Percentiles rank a stretch among this genome's conserved stretches.
phyloP scores from a whole-genome alignment of 139 green algal genomes.

The Picochlorum costavermella region DNA sequence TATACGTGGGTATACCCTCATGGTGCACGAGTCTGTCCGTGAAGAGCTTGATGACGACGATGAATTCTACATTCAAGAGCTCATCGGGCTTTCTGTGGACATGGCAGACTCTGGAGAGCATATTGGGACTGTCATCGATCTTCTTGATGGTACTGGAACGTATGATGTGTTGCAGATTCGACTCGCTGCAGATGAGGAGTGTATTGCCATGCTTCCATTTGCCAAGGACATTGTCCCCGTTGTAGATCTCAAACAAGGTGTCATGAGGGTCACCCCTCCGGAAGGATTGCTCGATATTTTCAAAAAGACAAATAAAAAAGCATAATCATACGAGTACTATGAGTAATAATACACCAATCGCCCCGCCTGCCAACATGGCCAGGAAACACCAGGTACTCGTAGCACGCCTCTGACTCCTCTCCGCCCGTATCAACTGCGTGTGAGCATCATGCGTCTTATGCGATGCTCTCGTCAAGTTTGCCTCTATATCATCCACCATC shows the following conservation, averaged over 20 bases:
- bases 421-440: slow-evolving; percentile 37
- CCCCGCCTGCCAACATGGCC: slow-evolving; percentile 20
- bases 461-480: slow-evolving; percentile 42
- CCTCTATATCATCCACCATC: slow-evolving; percentile 54
- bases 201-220: slow-evolving; percentile 30
- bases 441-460: slow-evolving; percentile 35
- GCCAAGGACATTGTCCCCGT: slow-evolving; percentile 36
- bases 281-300: slow-evolving; percentile 28
- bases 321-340: slow-evolving; percentile 24
- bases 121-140: slow-evolving; percentile 27
- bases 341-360: slow-evolving; percentile 39
- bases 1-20: slow-evolving; percentile 26
- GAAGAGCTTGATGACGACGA: slow-evolving; percentile 35
- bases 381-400: slow-evolving; percentile 41
- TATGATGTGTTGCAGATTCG: slow-evolving; percentile 36
- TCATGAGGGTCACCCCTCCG: slow-evolving; percentile 25
- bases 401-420: slow-evolving; percentile 38
- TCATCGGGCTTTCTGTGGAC: slow-evolving; percentile 27
- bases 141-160: slow-evolving; percentile 41
- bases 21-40: slow-evolving; percentile 22
- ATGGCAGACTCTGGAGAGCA: slow-evolving; percentile 15
- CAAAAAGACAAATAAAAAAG: background rate
- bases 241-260: slow-evolving; percentile 19
- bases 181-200: slow-evolving; percentile 3
- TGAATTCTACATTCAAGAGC: slow-evolving; percentile 44